Conservation (phyloP, 129 eudicot species). For the Cynara cardunculus region DNA sequence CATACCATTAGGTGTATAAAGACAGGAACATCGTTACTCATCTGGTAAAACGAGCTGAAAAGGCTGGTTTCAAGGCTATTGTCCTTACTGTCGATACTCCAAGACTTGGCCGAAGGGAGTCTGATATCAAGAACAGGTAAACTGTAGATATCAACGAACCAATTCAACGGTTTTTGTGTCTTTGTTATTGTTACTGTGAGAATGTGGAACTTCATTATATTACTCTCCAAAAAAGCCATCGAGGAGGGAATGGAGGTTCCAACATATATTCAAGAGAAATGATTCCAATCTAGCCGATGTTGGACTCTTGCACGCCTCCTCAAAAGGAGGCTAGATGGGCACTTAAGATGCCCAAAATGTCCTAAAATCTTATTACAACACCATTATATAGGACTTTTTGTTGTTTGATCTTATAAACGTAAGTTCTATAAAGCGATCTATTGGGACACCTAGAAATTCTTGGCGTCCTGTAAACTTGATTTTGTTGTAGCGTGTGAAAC, state of each 20-base stretch:
- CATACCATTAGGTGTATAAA: slow-evolving; percentile 59
- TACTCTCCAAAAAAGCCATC: neutral
- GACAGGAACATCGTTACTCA: slow-evolving; percentile 77
- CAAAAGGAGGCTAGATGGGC: no score
- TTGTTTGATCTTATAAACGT: no score
- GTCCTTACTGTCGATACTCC: slow-evolving; percentile 96
- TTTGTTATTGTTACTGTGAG: neutral
- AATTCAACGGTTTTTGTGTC: neutral
- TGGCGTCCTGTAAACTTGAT: no score
- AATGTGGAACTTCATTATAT: neutral
- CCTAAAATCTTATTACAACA: no score
- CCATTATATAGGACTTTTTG: no score
- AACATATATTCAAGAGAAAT: neutral
- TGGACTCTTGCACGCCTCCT: no score
- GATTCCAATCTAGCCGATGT: no score
- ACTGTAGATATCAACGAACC: slow-evolving; percentile 1
- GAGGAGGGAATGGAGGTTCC: neutral
- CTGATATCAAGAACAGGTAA: slow-evolving; percentile 94
- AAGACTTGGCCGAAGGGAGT: slow-evolving; percentile 90
- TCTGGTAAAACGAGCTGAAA: slow-evolving; percentile 86
- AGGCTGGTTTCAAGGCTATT: slow-evolving; percentile 93
- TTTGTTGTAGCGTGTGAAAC: no score
- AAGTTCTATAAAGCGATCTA: no score
- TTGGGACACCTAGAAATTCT: no score
- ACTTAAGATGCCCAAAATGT: no score